Evolutionary conservation across 169 alveolate genomes (phyloP), one percentile per base, ranked within the genome.

Genomic region (Plasmodium ovale): DNA sequence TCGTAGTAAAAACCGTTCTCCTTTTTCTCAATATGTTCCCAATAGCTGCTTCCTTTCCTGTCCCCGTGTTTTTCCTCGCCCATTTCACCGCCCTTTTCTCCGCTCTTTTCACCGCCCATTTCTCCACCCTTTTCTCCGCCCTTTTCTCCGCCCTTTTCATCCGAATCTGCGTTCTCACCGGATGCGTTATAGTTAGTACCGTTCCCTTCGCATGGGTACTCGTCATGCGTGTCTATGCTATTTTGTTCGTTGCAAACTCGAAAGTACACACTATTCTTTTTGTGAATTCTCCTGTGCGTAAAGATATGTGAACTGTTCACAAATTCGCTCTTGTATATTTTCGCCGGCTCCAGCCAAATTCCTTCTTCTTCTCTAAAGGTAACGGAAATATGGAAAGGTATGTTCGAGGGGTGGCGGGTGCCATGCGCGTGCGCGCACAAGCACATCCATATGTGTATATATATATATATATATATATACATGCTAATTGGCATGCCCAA

Each of bases 191-290:
- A 33, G n/a, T 37, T 35, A 5, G 53, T n/a, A 14, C 21, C 19
- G 9, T 33, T 44, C 5, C 23, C 21, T 14, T 65, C 74, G 12
- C 9, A 37, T 3, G 19, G 14, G 21, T 4, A 33, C 7, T 65
- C 39, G 5, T n/a, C 16, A 37, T 37, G 5, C 27, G 49, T 60
- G 1, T 56, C 67, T 51, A 23, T 68, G 12, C 42, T 79, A 23
- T 79, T 79, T 79, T 79, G 84, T 69, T 79, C 89, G 42, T 64
- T 70, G 12, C 56, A 35, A 10, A 64, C 16, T 25, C 65, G 62
- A 68, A 79, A 51, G 29, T 51, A 79, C 5, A 79, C 31, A 19
- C n/a, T 6, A 25, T 79, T 79, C 54, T 69, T 79, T 44, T 79
- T 79, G 39, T 79, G 89, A 6, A 79, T 79, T 16, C 1, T 51